Evolutionary conservation across 148 eudicot species (phyloP).

Genomic region (Spergularia bocconei): DNA sequence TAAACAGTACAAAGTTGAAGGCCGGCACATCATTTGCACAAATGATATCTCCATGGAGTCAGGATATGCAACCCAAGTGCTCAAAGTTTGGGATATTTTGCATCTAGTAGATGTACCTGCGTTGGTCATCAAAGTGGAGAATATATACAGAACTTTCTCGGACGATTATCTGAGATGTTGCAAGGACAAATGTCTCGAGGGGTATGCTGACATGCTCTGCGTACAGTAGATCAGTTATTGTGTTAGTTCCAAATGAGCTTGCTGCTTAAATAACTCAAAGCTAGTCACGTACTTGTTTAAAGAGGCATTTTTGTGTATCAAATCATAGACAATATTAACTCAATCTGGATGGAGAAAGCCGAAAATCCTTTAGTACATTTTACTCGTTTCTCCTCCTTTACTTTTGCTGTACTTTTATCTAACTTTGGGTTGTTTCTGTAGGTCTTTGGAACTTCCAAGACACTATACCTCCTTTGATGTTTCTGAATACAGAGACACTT

Average conservation of each 20-base stretch:
- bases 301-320: not conserved
- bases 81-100: conserved; percentile 50
- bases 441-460: conserved; percentile 50
- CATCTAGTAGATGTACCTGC: conserved; percentile 32
- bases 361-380: not conserved
- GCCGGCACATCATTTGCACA: conserved; percentile 35
- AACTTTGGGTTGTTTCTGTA: not conserved
- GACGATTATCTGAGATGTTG: conserved; percentile 30
- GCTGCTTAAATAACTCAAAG: not conserved
- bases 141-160: conserved; percentile 29
- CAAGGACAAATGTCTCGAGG: conserved; percentile 30
- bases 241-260: not conserved
- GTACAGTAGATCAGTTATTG: not conserved
- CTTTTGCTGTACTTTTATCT: not conserved
- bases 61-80: conserved; percentile 29
- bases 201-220: conserved; percentile 39
- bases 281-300: not conserved
- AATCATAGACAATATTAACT: not conserved
- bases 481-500: conserved; percentile 23
- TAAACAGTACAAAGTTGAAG: conserved; percentile 30
- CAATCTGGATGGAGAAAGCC: not conserved
- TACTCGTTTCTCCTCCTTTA: not conserved
- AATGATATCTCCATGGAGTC: conserved; percentile 25
- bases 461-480: conserved; percentile 30
- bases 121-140: conserved; percentile 32